Percentiles rank a stretch among this genome's conserved stretches.
phyloP scores from a whole-genome alignment of 176 grass and related monocot species.

The Puccinellia tenuiflora region DNA sequence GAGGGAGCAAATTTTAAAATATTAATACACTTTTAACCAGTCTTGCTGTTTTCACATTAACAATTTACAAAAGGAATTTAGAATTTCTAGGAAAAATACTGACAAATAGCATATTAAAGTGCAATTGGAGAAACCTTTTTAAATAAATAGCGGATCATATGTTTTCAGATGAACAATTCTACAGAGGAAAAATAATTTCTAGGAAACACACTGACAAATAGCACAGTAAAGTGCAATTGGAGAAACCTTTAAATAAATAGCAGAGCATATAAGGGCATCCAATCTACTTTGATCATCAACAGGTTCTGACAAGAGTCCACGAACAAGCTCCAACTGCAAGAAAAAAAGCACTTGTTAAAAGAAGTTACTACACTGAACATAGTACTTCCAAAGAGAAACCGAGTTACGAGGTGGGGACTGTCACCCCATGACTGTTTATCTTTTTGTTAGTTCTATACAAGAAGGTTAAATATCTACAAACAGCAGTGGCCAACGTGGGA shows the following conservation, averaged over 20 bases:
- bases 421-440: neutral
- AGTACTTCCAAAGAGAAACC: neutral
- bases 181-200: neutral
- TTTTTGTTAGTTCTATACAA: neutral
- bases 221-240: neutral
- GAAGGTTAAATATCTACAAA: neutral
- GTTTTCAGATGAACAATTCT: neutral
- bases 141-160: constrained; percentile 66
- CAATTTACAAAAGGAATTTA: neutral
- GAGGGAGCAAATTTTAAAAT: neutral
- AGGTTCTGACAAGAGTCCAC: constrained; percentile 43
- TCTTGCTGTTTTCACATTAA: neutral
- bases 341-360: neutral
- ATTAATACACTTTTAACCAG: neutral
- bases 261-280: constrained; percentile 70
- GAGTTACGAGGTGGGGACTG: neutral
- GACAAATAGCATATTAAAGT: constrained; percentile 18
- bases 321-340: constrained; percentile 78
- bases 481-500: neutral
- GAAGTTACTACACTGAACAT: neutral
- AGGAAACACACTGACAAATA: neutral
- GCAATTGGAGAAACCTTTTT: constrained; percentile 53
- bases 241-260: constrained; percentile 87
- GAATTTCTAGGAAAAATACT: neutral
- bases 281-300: constrained; percentile 43